These are phyloP conservation scores for Stropharia rugosoannulata DNA, from an alignment of 768 basidiomycete genomes.

Conservation along the genomic window DNA sequence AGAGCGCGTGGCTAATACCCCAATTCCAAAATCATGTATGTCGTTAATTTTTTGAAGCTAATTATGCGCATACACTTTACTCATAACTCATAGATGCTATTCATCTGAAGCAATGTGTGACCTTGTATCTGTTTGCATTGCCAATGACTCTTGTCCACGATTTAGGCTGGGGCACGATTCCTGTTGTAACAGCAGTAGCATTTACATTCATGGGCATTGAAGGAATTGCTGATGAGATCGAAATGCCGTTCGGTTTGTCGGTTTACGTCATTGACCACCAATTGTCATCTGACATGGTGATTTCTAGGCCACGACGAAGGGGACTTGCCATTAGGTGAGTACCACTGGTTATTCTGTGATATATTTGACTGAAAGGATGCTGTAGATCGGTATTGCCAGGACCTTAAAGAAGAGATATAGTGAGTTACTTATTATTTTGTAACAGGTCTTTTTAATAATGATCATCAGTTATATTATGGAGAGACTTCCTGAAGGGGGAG, in stretches of 20 bases:
- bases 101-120: constrained; percentile 95
- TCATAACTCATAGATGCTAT: constrained; percentile 59
- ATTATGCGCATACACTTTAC: neutral
- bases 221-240: constrained; percentile 93
- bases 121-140: constrained; percentile 86
- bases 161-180: constrained; percentile 80
- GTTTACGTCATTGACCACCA: neutral
- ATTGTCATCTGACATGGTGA: neutral
- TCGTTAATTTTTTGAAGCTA: constrained; percentile 3
- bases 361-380: neutral
- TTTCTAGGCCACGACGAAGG: constrained; percentile 53
- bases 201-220: constrained; percentile 95
- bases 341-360: neutral
- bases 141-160: constrained; percentile 85
- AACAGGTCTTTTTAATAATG: constrained; percentile 8
- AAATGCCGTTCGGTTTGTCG: constrained; percentile 85
- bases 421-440: constrained; percentile 33
- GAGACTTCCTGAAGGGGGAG: constrained; percentile 70
- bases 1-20: constrained; percentile 91
- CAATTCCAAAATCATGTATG: constrained; percentile 75
- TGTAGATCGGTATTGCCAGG: constrained; percentile 81
- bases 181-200: constrained; percentile 82
- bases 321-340: constrained; percentile 74
- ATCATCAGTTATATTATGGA: constrained; percentile 62
- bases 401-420: constrained; percentile 85